Base-by-base conservation (phyloP, 495 filamentous ascomycete genomes). In the Penicillium tannophilum region DNA sequence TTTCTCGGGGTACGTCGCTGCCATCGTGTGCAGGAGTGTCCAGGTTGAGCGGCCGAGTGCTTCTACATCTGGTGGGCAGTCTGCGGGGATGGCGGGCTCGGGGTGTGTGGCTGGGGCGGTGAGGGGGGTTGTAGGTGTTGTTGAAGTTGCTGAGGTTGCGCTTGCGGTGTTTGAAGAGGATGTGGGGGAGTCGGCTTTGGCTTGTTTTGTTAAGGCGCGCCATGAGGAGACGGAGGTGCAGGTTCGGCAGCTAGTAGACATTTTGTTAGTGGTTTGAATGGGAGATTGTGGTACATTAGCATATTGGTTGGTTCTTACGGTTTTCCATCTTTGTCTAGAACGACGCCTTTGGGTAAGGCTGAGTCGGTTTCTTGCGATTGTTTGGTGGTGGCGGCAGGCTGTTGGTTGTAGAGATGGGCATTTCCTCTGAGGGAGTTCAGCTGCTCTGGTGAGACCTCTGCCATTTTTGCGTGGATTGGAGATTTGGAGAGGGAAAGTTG, bases 271-370 rank as follows among this genome's bases (percentile, higher is more conserved):
- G 12, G 52, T 58, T 33, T 36, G 33, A 12, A 14, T 9, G 24
- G 14, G 41, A 26, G 8, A 17, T 8, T 39, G 20, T 35, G 45
- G 43, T 31, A n/a, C 12, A 11, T 3, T 47, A 36, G 43, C n/a
- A 41, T 41, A 16, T 3, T 41, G 39, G 14, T 17, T n/a, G 36
- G 9, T 51, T 12, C 91, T 74, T 80, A 98, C 94, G 93, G 94
- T 76, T 97, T 98, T 46, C 94, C 94, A 79, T 98, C 91, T 63
- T 93, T 90, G 45, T 88, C 94, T 41, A 97, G 77, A 4, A 96
- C 84, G 7, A 96, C 80, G 60, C 93, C 93, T 71, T 92, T 95
- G 14, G 90, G 88, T 28, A 86, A 59, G 39, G 39, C 39, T 4
- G 39, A 42, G 67, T 70, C 36, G 72, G 74, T 60, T 75, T 73